Evolutionary conservation across 176 grass and related monocot species (phyloP).

Genomic region (Rhynchospora breviuscula): DNA sequence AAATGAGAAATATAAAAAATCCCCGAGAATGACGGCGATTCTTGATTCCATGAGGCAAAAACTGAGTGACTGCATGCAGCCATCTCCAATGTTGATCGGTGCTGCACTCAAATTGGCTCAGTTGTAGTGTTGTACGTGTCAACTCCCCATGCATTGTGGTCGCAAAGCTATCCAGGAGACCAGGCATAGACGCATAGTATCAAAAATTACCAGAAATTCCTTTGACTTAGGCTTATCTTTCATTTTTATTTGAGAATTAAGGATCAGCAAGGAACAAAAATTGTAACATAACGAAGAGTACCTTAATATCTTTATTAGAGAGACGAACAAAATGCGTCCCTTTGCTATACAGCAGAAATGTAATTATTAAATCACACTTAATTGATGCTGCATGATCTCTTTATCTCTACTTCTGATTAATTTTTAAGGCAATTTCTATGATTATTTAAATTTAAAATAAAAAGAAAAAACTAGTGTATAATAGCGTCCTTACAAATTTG

Average conservation of each 20-base stretch:
- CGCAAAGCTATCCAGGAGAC: too few relatives aligned
- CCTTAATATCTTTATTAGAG: too few relatives aligned
- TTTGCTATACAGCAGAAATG: constrained; percentile 55
- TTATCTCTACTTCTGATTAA: constrained; percentile 60
- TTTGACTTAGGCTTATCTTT: too few relatives aligned
- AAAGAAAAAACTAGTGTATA: background rate
- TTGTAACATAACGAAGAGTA: too few relatives aligned
- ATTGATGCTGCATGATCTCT: constrained; percentile 49
- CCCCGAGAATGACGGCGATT: background rate
- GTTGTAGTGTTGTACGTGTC: background rate
- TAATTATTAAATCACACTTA: constrained; percentile 64
- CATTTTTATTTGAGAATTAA: too few relatives aligned
- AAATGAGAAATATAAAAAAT: background rate
- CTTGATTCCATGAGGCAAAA: background rate
- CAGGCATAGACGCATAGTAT: too few relatives aligned
- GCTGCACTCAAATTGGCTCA: background rate
- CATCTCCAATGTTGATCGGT: background rate
- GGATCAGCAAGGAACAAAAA: background rate
- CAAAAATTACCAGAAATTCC: too few relatives aligned
- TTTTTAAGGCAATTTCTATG: constrained; percentile 54
- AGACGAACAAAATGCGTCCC: constrained; percentile 61
- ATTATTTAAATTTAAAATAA: background rate
- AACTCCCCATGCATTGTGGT: too few relatives aligned
- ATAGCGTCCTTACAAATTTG: too few relatives aligned
- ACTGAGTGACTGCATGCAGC: background rate